These are phyloP conservation scores for Artemisia argyi DNA, from an alignment of 129 eudicot genomes.

Conservation along the genomic window DNA sequence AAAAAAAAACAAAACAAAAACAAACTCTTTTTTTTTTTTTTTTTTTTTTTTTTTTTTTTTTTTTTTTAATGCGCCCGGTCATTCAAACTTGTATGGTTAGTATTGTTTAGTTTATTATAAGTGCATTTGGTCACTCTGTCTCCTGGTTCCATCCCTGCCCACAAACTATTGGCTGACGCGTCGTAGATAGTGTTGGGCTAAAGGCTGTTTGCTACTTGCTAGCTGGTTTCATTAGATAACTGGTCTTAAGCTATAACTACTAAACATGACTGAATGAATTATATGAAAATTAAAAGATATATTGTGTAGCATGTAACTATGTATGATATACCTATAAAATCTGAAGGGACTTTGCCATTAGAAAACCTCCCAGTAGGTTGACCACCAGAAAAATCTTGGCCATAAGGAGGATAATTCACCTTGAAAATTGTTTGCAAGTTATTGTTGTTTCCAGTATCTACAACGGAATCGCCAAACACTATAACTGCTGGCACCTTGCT, in stretches of 20 bases:
- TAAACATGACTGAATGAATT: not conserved
- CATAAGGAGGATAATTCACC: slow-evolving; percentile 86
- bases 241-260: not conserved
- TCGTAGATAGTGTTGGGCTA: no score
- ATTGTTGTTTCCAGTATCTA: slow-evolving; percentile 84
- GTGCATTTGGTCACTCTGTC: no score
- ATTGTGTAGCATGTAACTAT: not conserved
- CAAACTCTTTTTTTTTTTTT: no score
- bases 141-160: no score
- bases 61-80: no score
- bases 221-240: no score
- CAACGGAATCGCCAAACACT: slow-evolving; percentile 77
- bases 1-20: no score
- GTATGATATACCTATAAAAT: slow-evolving; percentile 51
- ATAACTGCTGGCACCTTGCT: slow-evolving; percentile 58
- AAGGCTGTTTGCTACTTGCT: no score
- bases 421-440: slow-evolving; percentile 49
- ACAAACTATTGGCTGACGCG: no score
- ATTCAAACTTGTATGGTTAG: no score
- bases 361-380: slow-evolving; percentile 82
- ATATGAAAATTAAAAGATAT: not conserved
- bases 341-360: slow-evolving; percentile 86
- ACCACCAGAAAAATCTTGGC: slow-evolving; percentile 73
- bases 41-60: no score
- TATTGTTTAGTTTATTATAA: no score